phyloP scores from a whole-genome alignment of 1,139 yeast species.

The Kodamaea fungicola region DNA sequence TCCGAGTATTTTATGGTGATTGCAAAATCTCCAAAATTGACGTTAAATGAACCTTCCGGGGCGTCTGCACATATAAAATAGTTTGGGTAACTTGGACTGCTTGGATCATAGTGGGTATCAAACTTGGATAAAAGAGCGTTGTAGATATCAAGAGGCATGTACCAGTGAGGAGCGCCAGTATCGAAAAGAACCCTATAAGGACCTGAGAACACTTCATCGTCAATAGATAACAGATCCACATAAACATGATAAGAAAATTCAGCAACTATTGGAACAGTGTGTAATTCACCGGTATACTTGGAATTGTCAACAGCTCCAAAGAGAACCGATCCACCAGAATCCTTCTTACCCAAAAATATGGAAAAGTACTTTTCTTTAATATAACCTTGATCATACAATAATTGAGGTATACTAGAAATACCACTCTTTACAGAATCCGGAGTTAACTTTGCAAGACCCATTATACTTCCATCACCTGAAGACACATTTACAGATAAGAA shows the following conservation, averaged over 20 bases:
- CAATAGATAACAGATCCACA: not conserved
- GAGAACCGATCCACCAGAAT: constrained; percentile 14
- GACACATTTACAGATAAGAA: constrained; percentile 10
- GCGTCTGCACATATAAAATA: no score
- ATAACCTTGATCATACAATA: constrained; percentile 9
- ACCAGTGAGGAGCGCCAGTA: not conserved
- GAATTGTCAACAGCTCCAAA: constrained; percentile 28
- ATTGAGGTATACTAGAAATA: not conserved
- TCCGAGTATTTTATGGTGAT: no score
- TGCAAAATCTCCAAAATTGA: constrained; percentile 3
- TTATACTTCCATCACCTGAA: not conserved
- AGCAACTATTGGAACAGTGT: not conserved
- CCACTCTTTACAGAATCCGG: no score
- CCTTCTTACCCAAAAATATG: constrained; percentile 13
- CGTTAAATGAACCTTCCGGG: constrained; percentile 4
- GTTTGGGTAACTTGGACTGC: no score
- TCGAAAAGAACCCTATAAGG: not conserved
- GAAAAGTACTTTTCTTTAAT: constrained; percentile 15
- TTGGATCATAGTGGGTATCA: no score
- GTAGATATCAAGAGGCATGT: not conserved
- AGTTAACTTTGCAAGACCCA: not conserved
- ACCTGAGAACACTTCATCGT: not conserved
- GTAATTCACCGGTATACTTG: constrained; percentile 21
- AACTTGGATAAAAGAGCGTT: not conserved
- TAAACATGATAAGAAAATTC: constrained; percentile 9